Evolutionary conservation across 805 yeast genomes (phyloP).

Genomic region (Blastobotrys mokoenaii): DNA sequence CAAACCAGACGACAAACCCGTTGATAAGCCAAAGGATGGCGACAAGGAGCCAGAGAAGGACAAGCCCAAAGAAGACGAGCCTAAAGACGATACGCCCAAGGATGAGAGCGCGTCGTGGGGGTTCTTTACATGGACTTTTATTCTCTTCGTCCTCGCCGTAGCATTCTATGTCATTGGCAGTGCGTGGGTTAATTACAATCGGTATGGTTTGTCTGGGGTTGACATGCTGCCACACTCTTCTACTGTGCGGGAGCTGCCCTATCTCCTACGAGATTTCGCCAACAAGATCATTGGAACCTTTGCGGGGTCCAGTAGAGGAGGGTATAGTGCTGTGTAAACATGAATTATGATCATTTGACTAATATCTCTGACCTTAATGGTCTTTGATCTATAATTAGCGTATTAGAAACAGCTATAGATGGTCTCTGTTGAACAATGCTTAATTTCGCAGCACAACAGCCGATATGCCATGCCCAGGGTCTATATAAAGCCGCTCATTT

Average conservation of each 20-base stretch:
- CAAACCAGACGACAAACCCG: constrained; percentile 23
- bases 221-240: constrained; percentile 38
- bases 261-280: constrained; percentile 64
- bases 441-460: no score
- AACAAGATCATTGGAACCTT: constrained; percentile 63
- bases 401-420: no score
- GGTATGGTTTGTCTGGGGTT: constrained; percentile 56
- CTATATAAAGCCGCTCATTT: no score
- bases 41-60: constrained; percentile 14
- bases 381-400: no score
- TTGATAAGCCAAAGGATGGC: constrained; percentile 25
- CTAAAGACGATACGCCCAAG: constrained; percentile 24
- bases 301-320: constrained; percentile 63
- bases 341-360: neutral
- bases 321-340: constrained; percentile 78
- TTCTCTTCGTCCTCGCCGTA: constrained; percentile 60
- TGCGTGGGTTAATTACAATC: constrained; percentile 67
- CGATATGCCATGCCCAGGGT: no score
- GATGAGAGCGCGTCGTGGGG: constrained; percentile 53
- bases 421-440: no score
- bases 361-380: no score
- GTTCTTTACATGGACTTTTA: constrained; percentile 74
- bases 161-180: constrained; percentile 66
- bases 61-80: constrained; percentile 17
- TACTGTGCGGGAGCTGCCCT: constrained; percentile 56